Base-by-base conservation (phyloP, 164 flowering plant species). In the Houttuynia cordata region DNA sequence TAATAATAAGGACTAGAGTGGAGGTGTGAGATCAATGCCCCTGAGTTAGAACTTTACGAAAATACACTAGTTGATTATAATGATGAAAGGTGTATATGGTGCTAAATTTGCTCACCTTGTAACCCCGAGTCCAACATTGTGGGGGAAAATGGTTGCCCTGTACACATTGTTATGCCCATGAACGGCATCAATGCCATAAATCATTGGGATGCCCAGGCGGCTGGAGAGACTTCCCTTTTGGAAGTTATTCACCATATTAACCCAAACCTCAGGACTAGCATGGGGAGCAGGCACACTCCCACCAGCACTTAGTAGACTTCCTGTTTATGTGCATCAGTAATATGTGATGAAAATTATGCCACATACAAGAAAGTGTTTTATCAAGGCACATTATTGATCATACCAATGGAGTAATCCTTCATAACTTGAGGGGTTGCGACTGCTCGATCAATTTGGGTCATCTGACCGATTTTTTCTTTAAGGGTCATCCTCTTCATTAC, bases 111-210 rank as follows among this genome's bases (percentile, higher is more conserved):
- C 73, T 64, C 64, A 66, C 87, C 87, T 80, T 52, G 84, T 82
- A 15, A 62, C 84, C 57, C 87, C 87, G 62, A 82, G 87, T 0
- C 84, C 86, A 39, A 83, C 72, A 73, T 83, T 84, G 73, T 86
- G 93, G 52, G 87, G 93, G 67, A 84, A 86, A 61, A 86, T 71
- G 14, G 92, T 86, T 42, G 88, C 83, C 17, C 71, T 72, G 47
- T 80, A 83, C 50, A 79, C 86, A 76, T 76, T 85, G 75, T 80
- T 83, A 68, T 85, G 80, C 30, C 92, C 92, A 71, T 85, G 92
- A 65, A 85, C 83, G 57, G 88, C 88, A 76, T 85, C 91, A 70
- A 85, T 79, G 23, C 87, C 87, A 66, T 85, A 85, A 53, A 85
- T 79, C 84, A 86, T 79, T 0, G 87, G 93, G 45, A 84, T 84